A percentile compares a stretch with the other conserved stretches of the same genome.
phyloP scores from a whole-genome alignment of 495 filamentous ascomycete genomes.

The Parachaetomium inaequale region DNA sequence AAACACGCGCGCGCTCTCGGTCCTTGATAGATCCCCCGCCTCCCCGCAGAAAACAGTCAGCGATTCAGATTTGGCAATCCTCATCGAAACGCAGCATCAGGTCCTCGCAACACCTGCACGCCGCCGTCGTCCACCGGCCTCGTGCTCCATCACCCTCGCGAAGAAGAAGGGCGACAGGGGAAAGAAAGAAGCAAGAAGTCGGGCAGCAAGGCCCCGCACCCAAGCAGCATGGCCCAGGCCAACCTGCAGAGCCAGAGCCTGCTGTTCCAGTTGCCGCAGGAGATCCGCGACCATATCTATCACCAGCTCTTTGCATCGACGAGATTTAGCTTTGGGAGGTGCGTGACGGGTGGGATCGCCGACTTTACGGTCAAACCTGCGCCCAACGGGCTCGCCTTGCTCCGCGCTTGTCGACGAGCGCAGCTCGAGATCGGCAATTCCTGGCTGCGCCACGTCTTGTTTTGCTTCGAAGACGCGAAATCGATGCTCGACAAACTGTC shows the following conservation, averaged over 20 bases:
- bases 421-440: not conserved
- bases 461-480: not conserved
- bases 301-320: constrained; percentile 1
- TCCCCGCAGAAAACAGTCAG: too few relatives aligned
- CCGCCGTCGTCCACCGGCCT: too few relatives aligned
- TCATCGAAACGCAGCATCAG: too few relatives aligned
- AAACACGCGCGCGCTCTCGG: too few relatives aligned
- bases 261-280: constrained; percentile 5
- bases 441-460: not conserved
- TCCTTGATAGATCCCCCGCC: too few relatives aligned
- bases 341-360: not conserved
- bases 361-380: not conserved
- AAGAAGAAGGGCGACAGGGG: too few relatives aligned
- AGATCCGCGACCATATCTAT: not conserved
- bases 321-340: not conserved
- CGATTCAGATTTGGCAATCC: too few relatives aligned
- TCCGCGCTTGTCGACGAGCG: not conserved
- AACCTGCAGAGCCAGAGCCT: not conserved
- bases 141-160: too few relatives aligned
- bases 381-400: not conserved
- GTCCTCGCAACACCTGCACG: too few relatives aligned
- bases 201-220: too few relatives aligned
- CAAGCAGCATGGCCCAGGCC: too few relatives aligned
- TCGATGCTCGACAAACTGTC: constrained; percentile 3
- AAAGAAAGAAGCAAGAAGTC: too few relatives aligned